These are phyloP conservation scores for Pythium scleroteichum DNA, from an alignment of 352 stramenopile species.

Conservation along the genomic window DNA sequence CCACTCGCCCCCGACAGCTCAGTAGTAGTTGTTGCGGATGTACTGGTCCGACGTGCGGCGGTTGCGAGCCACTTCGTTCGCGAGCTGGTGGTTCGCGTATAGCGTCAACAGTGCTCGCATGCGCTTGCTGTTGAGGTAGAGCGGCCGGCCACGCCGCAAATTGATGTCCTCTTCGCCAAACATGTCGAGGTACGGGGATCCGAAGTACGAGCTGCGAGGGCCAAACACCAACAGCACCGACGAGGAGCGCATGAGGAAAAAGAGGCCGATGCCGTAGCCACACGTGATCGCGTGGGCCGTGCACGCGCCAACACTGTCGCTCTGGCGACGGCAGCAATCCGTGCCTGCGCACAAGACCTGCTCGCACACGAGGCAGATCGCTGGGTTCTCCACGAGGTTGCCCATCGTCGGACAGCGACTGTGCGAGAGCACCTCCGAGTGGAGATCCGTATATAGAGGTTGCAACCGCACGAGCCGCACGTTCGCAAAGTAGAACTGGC, in stretches of 20 bases:
- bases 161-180: constrained; percentile 90
- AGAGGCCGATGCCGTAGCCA: constrained; percentile 68
- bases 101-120: constrained; percentile 71
- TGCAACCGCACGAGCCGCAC: constrained; percentile 64
- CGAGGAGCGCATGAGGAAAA: constrained; percentile 82
- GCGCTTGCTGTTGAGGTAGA: constrained; percentile 75
- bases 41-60: constrained; percentile 86
- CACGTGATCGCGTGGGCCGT: constrained; percentile 76
- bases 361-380: constrained; percentile 78
- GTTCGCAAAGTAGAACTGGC: constrained; percentile 61
- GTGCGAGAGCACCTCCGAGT: constrained; percentile 67
- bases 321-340: constrained; percentile 73
- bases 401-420: constrained; percentile 76
- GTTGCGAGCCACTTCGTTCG: constrained; percentile 80
- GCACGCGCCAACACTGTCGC: constrained; percentile 72
- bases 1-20: background rate
- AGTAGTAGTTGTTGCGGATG: constrained; percentile 88
- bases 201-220: constrained; percentile 80
- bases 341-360: constrained; percentile 78
- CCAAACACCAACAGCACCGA: constrained; percentile 78
- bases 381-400: constrained; percentile 75
- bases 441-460: constrained; percentile 75
- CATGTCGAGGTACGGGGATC: constrained; percentile 85
- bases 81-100: constrained; percentile 79
- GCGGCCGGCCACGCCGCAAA: constrained; percentile 65